phyloP scores from a whole-genome alignment of 345 rosid genomes.

The Populus pruinosa region DNA sequence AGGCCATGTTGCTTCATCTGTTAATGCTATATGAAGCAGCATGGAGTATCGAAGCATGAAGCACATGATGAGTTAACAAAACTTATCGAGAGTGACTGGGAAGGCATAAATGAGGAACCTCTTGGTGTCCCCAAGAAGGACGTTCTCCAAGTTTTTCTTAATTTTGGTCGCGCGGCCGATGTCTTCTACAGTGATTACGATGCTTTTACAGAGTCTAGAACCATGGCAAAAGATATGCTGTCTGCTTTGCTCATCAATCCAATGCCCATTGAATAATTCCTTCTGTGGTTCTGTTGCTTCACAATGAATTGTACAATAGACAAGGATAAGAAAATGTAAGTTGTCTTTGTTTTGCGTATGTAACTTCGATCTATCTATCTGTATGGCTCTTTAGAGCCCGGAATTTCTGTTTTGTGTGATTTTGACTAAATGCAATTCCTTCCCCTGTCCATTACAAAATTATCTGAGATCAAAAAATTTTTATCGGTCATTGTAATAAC shows the following conservation, averaged over 20 bases:
- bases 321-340: no score
- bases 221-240: neutral
- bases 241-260: constrained; percentile 12
- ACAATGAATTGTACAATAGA: no score
- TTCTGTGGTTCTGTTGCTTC: no score
- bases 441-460: no score
- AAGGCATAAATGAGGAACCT: constrained; percentile 23
- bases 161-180: constrained; percentile 13
- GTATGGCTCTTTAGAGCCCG: no score
- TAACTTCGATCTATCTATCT: no score
- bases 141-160: constrained; percentile 20
- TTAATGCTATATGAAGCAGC: constrained; percentile 8
- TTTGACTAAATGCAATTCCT: no score
- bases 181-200: constrained; percentile 26
- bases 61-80: constrained; percentile 3
- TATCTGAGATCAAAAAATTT: no score
- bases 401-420: no score
- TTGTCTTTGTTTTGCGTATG: no score
- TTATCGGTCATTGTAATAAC: no score
- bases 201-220: neutral
- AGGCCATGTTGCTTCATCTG: constrained; percentile 1
- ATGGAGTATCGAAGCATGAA: constrained; percentile 5
- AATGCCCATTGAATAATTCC: neutral
- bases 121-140: neutral
- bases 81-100: constrained; percentile 19